These are phyloP conservation scores for Artemisia princeps DNA, from an alignment of 140 eudicot genomes.

Conservation along the genomic window DNA sequence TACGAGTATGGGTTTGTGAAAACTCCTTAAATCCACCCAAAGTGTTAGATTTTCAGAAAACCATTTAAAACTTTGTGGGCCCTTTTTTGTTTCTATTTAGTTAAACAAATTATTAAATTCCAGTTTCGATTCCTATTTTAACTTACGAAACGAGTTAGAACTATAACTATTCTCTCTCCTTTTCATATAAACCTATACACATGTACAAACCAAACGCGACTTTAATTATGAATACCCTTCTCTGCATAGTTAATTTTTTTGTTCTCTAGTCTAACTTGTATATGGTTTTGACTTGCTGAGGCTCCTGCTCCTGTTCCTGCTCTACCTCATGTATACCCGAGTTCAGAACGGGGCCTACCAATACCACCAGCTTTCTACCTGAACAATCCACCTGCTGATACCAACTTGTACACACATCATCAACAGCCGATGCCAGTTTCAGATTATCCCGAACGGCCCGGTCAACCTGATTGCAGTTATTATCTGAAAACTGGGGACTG, in stretches of 20 bases:
- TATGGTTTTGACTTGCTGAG: constrained; percentile 31
- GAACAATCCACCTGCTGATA: constrained; percentile 46
- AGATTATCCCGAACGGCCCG: constrained; percentile 88
- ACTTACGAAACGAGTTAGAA: too few relatives aligned
- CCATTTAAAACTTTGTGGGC: too few relatives aligned
- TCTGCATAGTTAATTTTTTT: not conserved
- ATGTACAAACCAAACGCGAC: too few relatives aligned
- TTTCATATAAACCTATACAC: too few relatives aligned
- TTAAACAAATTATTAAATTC: too few relatives aligned
- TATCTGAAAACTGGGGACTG: constrained; percentile 81
- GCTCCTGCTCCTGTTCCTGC: constrained; percentile 36
- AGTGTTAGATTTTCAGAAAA: too few relatives aligned
- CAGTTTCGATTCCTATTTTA: too few relatives aligned
- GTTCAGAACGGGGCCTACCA: constrained; percentile 58
- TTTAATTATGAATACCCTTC: too few relatives aligned
- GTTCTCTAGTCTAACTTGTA: constrained; percentile 22
- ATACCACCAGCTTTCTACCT: constrained; percentile 66
- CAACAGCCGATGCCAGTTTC: constrained; percentile 38
- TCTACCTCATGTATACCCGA: constrained; percentile 31
- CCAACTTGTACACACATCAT: constrained; percentile 39
- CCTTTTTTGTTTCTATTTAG: too few relatives aligned
- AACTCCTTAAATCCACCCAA: too few relatives aligned
- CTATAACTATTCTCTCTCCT: too few relatives aligned
- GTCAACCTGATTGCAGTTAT: constrained; percentile 88
- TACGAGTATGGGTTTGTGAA: too few relatives aligned